phyloP scores from a whole-genome alignment of 306 rosid genomes.

The Sindora glabra region DNA sequence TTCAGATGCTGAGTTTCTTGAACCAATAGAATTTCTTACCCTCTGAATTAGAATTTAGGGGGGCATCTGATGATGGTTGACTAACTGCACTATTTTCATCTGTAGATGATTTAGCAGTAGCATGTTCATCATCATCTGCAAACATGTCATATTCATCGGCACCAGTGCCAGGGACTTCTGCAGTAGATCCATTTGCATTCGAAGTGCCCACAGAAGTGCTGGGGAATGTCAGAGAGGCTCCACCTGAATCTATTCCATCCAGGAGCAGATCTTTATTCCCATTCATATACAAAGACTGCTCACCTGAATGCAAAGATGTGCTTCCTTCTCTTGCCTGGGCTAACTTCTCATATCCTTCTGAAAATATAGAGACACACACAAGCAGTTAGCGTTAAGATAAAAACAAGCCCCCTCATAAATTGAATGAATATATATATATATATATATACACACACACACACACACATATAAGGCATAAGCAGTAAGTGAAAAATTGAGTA shows the following conservation, averaged over 20 bases:
- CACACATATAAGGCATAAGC: too few species aligned
- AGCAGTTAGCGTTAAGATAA: neutral
- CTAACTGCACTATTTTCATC: slow-evolving; percentile 32
- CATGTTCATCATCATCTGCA: slow-evolving; percentile 54
- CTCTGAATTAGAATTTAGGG: slow-evolving; percentile 25
- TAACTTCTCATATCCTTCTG: slow-evolving; percentile 81
- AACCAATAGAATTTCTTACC: slow-evolving; percentile 25
- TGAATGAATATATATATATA: too few species aligned
- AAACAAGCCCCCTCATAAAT: slow-evolving; percentile 10
- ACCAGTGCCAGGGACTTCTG: slow-evolving; percentile 33
- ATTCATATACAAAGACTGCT: slow-evolving; percentile 25
- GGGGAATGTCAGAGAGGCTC: slow-evolving; percentile 19
- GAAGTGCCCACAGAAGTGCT: slow-evolving; percentile 15
- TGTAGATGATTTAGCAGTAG: slow-evolving; percentile 39
- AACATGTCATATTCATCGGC: slow-evolving; percentile 71
- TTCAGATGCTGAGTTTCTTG: slow-evolving; percentile 5
- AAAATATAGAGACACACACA: slow-evolving; percentile 19
- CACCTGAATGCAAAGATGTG: slow-evolving; percentile 29
- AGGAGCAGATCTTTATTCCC: slow-evolving; percentile 29
- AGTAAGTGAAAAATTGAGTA: too few species aligned
- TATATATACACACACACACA: too few species aligned
- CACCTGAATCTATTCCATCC: slow-evolving; percentile 27
- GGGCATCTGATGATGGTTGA: slow-evolving; percentile 27
- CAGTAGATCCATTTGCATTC: slow-evolving; percentile 21
- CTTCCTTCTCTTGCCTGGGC: slow-evolving; percentile 48